These are phyloP conservation scores for Xylaria nigripes DNA, from an alignment of 495 filamentous ascomycete species.

Conservation along the genomic window DNA sequence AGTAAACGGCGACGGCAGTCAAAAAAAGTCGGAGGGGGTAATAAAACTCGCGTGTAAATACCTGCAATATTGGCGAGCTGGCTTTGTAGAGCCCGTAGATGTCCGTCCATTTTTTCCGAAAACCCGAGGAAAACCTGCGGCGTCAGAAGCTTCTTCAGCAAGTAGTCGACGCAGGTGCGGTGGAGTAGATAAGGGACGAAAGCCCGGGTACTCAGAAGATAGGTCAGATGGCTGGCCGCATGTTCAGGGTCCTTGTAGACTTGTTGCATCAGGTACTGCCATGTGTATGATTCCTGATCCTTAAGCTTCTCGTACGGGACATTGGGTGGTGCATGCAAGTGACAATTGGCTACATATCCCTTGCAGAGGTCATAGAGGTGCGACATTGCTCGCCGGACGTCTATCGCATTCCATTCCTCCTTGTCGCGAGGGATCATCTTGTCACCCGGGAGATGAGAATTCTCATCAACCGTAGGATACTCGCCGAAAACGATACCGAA, in stretches of 20 bases:
- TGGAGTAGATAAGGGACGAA: constrained; percentile 8
- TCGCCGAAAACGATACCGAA: constrained; percentile 5
- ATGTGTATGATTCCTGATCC: constrained; percentile 10
- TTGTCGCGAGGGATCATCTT: constrained; percentile 10
- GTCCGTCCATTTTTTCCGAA: constrained; percentile 5
- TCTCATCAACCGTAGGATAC: constrained; percentile 9
- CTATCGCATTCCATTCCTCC: constrained; percentile 8
- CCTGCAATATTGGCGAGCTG: constrained; percentile 7
- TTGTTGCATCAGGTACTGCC: constrained; percentile 10
- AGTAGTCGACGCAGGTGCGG: constrained; percentile 8
- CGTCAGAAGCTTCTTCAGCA: constrained; percentile 8
- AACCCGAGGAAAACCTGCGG: constrained; percentile 11
- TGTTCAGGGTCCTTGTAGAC: constrained; percentile 6
- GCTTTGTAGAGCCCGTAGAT: constrained; percentile 5
- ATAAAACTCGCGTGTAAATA: background rate
- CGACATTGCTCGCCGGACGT: constrained; percentile 10
- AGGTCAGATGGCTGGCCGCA: constrained; percentile 3
- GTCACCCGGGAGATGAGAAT: constrained; percentile 3
- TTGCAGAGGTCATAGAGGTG: constrained; percentile 12
- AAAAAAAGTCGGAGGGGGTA: background rate
- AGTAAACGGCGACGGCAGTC: background rate
- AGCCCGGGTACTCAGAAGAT: background rate
- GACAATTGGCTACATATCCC: constrained; percentile 10
- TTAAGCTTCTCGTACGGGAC: constrained; percentile 6
- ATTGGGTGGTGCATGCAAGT: background rate